Evolutionary conservation across 805 yeast genomes (phyloP).

Genomic region (Suhomyces xylopsoci): DNA sequence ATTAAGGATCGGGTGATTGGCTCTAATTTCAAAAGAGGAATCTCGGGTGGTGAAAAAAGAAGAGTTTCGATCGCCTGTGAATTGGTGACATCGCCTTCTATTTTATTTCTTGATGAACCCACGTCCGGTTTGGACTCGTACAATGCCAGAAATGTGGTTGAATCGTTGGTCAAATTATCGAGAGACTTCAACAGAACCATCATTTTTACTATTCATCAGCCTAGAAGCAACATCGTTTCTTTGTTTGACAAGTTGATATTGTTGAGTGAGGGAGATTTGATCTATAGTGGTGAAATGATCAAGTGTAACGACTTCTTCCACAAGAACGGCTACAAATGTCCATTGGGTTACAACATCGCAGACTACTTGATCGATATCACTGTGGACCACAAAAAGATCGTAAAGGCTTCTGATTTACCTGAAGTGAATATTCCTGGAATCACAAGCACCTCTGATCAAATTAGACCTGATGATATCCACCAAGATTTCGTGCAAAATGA

Average conservation of each 20-base stretch:
- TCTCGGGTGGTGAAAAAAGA: constrained; percentile 89
- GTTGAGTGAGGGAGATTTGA: constrained; percentile 78
- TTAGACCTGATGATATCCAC: constrained; percentile 22
- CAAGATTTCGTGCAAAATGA: constrained; percentile 23
- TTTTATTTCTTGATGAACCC: constrained; percentile 85
- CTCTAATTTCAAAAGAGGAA: constrained; percentile 84
- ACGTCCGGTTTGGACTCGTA: constrained; percentile 94
- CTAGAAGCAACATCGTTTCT: constrained; percentile 92
- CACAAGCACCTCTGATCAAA: constrained; percentile 2
- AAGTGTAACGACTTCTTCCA: constrained; percentile 74
- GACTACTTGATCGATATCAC: constrained; percentile 91
- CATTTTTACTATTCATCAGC: constrained; percentile 93
- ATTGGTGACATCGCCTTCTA: constrained; percentile 81
- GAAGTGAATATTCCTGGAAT: constrained; percentile 6
- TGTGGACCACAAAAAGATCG: constrained; percentile 50
- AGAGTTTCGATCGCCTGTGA: constrained; percentile 94
- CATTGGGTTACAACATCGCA: constrained; percentile 88
- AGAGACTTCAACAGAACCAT: constrained; percentile 81
- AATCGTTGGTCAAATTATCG: constrained; percentile 75
- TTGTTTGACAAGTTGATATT: constrained; percentile 79
- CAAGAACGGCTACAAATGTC: constrained; percentile 75
- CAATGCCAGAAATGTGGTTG: constrained; percentile 89
- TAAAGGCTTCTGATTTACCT: constrained; percentile 8
- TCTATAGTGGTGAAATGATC: constrained; percentile 82
- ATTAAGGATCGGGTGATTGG: constrained; percentile 88